Conservation (phyloP, 2,329 filamentous ascomycete species). For the Phoma sp. region DNA sequence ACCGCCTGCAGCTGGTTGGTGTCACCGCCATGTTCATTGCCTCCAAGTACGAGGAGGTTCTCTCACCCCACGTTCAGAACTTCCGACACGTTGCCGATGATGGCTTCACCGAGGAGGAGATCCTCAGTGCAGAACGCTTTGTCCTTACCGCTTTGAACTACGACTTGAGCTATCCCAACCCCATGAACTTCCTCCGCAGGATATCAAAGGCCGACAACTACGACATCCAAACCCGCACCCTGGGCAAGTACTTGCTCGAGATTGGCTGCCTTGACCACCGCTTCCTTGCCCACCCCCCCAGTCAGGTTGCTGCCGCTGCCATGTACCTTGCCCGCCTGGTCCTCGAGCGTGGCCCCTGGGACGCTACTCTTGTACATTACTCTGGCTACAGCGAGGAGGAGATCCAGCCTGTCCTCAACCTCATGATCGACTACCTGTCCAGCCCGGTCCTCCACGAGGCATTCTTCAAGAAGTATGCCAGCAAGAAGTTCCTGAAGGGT, state of each 20-base stretch:
- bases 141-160: conserved; percentile 91
- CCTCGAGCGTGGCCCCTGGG: conserved; percentile 90
- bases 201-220: conserved; percentile 99
- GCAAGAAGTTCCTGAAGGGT: conserved; percentile 99
- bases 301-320: conserved; percentile 86
- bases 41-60: conserved; percentile 97
- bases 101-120: conserved; percentile 93
- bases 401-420: conserved; percentile 86
- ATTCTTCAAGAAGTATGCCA: conserved; percentile 99
- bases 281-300: conserved; percentile 88
- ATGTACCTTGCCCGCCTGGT: conserved; percentile 96
- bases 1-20: conserved; percentile 94
- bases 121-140: conserved; percentile 95
- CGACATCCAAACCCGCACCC: conserved; percentile 94
- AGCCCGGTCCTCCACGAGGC: conserved; percentile 92
- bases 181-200: conserved; percentile 98
- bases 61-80: conserved; percentile 95
- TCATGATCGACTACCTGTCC: conserved; percentile 97
- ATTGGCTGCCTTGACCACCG: conserved; percentile 95
- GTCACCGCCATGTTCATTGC: conserved; percentile 99
- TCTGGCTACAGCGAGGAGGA: conserved; percentile 92
- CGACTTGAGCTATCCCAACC: conserved; percentile 97
- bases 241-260: conserved; percentile 97
- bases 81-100: conserved; percentile 97
- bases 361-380: conserved; percentile 86